phyloP scores from a whole-genome alignment of 805 yeast species.

The Candida coleopterorum region DNA sequence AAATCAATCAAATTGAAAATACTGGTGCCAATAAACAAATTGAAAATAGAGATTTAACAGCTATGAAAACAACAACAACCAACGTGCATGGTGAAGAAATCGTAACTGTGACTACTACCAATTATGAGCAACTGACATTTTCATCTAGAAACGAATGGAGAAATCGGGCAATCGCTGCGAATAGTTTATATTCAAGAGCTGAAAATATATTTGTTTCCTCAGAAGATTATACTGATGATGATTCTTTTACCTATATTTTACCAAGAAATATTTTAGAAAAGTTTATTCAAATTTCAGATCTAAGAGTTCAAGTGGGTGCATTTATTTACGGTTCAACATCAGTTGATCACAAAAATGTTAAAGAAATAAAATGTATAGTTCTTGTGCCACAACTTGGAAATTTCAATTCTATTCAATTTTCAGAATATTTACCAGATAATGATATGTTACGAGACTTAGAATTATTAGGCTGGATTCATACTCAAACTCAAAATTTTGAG shows the following conservation, averaged over 20 bases:
- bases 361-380: slow-evolving; percentile 72
- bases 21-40: slow-evolving; percentile 39
- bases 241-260: slow-evolving; percentile 62
- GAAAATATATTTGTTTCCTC: slow-evolving; percentile 67
- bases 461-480: slow-evolving; percentile 92
- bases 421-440: slow-evolving; percentile 38
- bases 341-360: slow-evolving; percentile 61
- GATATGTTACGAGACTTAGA: slow-evolving; percentile 46
- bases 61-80: slow-evolving; percentile 74
- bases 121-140: slow-evolving; percentile 80
- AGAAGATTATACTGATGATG: slow-evolving; percentile 54
- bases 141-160: slow-evolving; percentile 91
- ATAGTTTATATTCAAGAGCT: slow-evolving; percentile 66
- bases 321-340: slow-evolving; percentile 79
- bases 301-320: slow-evolving; percentile 78
- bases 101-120: slow-evolving; percentile 86
- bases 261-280: slow-evolving; percentile 78
- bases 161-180: slow-evolving; percentile 72
- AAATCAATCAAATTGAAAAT: slow-evolving; percentile 65
- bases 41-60: slow-evolving; percentile 54
- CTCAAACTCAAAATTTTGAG: slow-evolving; percentile 60
- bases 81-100: slow-evolving; percentile 97
- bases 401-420: slow-evolving; percentile 58
- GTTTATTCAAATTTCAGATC: slow-evolving; percentile 76
- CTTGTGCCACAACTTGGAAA: slow-evolving; percentile 87